Conservation (phyloP, 495 filamentous ascomycete species). For the Penicillium psychrofluorescens region DNA sequence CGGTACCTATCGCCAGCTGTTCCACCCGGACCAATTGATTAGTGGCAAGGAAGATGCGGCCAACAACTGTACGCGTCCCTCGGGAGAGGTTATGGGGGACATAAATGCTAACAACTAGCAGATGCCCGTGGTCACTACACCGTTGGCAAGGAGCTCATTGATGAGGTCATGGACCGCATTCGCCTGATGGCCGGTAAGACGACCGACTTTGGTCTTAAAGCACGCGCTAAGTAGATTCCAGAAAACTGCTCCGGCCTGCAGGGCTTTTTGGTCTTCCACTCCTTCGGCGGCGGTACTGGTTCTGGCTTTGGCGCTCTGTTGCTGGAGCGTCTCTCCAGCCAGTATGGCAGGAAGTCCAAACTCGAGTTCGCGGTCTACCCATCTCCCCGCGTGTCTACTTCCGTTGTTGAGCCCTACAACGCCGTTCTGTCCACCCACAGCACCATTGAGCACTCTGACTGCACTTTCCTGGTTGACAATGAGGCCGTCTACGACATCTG, state of each 20-base stretch:
- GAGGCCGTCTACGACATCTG: conserved; percentile 93
- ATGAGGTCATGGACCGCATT: conserved; percentile 75
- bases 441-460: conserved; percentile 90
- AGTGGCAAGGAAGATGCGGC: conserved; percentile 91
- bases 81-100: not conserved
- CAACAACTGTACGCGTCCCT: conserved; percentile 61
- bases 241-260: conserved; percentile 89
- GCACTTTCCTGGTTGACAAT: conserved; percentile 89
- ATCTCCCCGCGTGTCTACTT: conserved; percentile 75
- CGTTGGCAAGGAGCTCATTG: conserved; percentile 84
- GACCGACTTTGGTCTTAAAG: not conserved
- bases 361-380: conserved; percentile 89
- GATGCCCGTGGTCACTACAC: conserved; percentile 92
- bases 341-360: conserved; percentile 94
- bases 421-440: conserved; percentile 86
- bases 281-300: conserved; percentile 86
- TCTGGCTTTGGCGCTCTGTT: conserved; percentile 86
- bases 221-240: conserved; percentile 24
- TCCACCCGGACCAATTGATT: conserved; percentile 83
- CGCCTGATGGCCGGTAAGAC: conserved; percentile 70
- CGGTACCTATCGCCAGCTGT: conserved; percentile 74
- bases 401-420: conserved; percentile 92
- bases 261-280: conserved; percentile 91
- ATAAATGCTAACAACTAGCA: conserved; percentile 25
- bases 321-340: conserved; percentile 77